phyloP scores from a whole-genome alignment of 805 yeast genomes.

The Saturnispora silvae region DNA sequence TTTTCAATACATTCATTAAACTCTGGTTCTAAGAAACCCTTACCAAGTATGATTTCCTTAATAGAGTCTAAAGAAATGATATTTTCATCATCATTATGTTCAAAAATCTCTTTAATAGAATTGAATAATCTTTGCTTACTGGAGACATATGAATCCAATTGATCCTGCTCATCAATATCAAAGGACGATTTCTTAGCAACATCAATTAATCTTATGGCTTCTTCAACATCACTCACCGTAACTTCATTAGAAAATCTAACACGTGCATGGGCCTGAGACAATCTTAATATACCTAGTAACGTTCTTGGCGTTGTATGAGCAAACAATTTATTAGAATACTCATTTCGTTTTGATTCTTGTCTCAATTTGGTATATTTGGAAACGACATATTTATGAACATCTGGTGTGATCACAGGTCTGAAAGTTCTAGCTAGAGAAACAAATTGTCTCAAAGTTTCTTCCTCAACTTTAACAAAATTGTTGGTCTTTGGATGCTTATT shows the following conservation, averaged over 20 bases:
- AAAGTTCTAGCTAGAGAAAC: slow-evolving; percentile 75
- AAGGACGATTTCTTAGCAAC: slow-evolving; percentile 81
- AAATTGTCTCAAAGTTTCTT: slow-evolving; percentile 74
- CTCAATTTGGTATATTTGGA: slow-evolving; percentile 83
- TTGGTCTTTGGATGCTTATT: slow-evolving; percentile 61
- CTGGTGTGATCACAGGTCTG: slow-evolving; percentile 76
- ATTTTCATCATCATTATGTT: slow-evolving; percentile 19
- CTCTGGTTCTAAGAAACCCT: slow-evolving; percentile 77
- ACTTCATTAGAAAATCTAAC: slow-evolving; percentile 71
- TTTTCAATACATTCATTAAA: slow-evolving; percentile 65
- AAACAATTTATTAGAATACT: slow-evolving; percentile 66
- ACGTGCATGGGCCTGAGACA: slow-evolving; percentile 91
- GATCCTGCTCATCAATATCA: slow-evolving; percentile 41
- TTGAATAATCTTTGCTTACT: slow-evolving; percentile 61
- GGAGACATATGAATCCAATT: slow-evolving; percentile 47
- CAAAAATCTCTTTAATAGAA: slow-evolving; percentile 42
- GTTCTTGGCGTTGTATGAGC: slow-evolving; percentile 95
- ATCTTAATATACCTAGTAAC: slow-evolving; percentile 76
- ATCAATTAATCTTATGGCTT: slow-evolving; percentile 76
- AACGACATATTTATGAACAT: slow-evolving; percentile 79
- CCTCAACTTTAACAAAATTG: slow-evolving; percentile 64
- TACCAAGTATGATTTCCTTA: slow-evolving; percentile 55
- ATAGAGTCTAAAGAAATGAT: slow-evolving; percentile 37
- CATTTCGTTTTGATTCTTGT: slow-evolving; percentile 77
- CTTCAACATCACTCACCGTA: slow-evolving; percentile 77